Conservation (phyloP, 2,329 filamentous ascomycete genomes). For the Penicillium freii region DNA sequence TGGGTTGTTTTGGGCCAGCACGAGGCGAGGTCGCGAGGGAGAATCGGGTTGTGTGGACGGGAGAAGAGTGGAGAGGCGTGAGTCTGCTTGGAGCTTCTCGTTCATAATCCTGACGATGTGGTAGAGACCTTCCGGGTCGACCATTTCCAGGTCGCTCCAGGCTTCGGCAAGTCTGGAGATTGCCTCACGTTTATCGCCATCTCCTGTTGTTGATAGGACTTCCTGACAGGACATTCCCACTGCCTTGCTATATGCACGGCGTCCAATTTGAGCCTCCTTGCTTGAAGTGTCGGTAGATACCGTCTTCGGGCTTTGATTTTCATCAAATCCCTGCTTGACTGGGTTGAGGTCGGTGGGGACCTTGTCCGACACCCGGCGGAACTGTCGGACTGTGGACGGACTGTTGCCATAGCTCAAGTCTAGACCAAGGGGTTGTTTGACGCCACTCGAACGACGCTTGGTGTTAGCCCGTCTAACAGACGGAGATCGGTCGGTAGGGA, state of each 20-base stretch:
- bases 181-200: slow-evolving; percentile 73
- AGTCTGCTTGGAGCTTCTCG: slow-evolving; percentile 60
- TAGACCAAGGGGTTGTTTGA: slow-evolving; percentile 77
- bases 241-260: slow-evolving; percentile 75
- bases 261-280: slow-evolving; percentile 81
- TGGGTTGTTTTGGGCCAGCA: slow-evolving; percentile 78
- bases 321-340: slow-evolving; percentile 35
- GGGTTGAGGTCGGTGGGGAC: slow-evolving; percentile 36
- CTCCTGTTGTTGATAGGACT: slow-evolving; percentile 73
- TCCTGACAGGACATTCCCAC: slow-evolving; percentile 83
- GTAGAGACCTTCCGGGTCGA: slow-evolving; percentile 88
- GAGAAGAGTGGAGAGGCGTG: slow-evolving; percentile 41
- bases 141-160: slow-evolving; percentile 76
- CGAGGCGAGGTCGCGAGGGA: slow-evolving; percentile 61
- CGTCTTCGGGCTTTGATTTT: slow-evolving; percentile 41
- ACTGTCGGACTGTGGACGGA: slow-evolving; percentile 86
- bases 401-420: slow-evolving; percentile 94
- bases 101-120: slow-evolving; percentile 77
- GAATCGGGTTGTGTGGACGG: slow-evolving; percentile 39
- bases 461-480: slow-evolving; percentile 40
- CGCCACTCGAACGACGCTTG: slow-evolving; percentile 48
- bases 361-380: slow-evolving; percentile 79
- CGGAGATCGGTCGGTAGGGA: slow-evolving; percentile 47
- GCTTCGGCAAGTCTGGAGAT: slow-evolving; percentile 81
- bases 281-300: slow-evolving; percentile 43